Base-by-base conservation (phyloP, 2,329 filamentous ascomycete species). In the Plectosphaerella sp. region DNA sequence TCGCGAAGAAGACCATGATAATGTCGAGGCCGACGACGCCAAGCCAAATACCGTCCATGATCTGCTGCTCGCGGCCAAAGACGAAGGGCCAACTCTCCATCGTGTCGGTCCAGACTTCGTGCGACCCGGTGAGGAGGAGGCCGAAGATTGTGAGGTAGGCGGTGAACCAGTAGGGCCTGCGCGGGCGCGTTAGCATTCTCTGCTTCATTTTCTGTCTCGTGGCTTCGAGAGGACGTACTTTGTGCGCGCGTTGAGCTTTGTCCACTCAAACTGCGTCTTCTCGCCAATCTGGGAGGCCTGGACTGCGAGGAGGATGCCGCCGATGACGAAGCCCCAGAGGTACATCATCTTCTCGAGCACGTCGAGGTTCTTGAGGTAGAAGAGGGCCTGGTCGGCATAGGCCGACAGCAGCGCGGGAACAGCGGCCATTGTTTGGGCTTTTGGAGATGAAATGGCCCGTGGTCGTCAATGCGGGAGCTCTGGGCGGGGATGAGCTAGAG, bases 1-100 rank as follows among this genome's bases (percentile, higher is more conserved):
- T 66, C 12, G 76, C 70, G 10, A 67, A 66, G 28, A 73, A 53
- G 4, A 78, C 70, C 66, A 78, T 70, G 43, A 74, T 53, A 16
- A 72, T 68, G 56, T 78, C 73, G 36, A 78, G 58, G 16, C 67
- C 67, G 41, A 78, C 61, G n/a, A 78, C 68, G 41, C 71, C 69
- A 47, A 78, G 67, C 72, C 75, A 78, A 47, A 78, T 59, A 35
- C 67, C 64, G 65, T 78, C 76, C 46, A 77, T 63, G 35, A 77
- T 65, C 48, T 63, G 61, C 52, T 69, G 66, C 53, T 73, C 66
- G 54, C 68, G 59, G 50, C 63, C 64, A 42, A 61, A 62, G 56
- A 47, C 63, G 14, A 49, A 42, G 60, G 54, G 64, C 60, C 52
- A 62, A 42, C 59, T 51, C 18, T 53, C 52, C 58, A 59, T 62